phyloP scores from a whole-genome alignment of 2,329 filamentous ascomycete species.

The Colletotrichum musicola region DNA sequence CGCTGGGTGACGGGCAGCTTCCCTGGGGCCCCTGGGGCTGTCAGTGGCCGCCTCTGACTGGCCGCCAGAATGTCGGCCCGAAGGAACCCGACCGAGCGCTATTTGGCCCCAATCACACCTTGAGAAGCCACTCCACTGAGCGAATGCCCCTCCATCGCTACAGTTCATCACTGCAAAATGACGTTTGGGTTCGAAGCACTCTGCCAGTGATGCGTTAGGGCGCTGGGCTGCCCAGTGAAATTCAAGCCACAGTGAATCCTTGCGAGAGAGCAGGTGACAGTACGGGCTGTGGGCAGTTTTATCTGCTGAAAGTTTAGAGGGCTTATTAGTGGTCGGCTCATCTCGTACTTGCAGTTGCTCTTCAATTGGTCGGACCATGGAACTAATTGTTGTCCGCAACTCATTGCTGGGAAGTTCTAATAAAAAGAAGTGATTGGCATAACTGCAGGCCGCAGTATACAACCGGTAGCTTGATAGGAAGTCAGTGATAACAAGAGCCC shows the following conservation, averaged over 20 bases:
- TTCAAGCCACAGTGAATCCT: background rate
- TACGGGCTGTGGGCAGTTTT: background rate
- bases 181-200: conserved; percentile 27
- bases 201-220: conserved; percentile 35
- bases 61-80: conserved; percentile 27
- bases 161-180: conserved; percentile 37
- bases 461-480: too few relatives aligned
- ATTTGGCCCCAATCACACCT: conserved; percentile 12
- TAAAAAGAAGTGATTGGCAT: too few relatives aligned
- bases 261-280: background rate
- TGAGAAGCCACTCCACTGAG: conserved; percentile 20
- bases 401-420: too few relatives aligned
- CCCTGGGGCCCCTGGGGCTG: conserved; percentile 18
- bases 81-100: conserved; percentile 11
- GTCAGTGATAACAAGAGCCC: too few relatives aligned
- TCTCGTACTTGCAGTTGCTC: too few relatives aligned
- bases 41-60: background rate
- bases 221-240: conserved; percentile 11
- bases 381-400: too few relatives aligned
- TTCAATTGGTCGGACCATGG: too few relatives aligned
- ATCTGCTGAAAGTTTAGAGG: too few relatives aligned
- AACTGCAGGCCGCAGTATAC: too few relatives aligned
- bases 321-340: too few relatives aligned
- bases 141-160: conserved; percentile 34
- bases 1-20: conserved; percentile 22